Evolutionary conservation across 495 filamentous ascomycete species (phyloP).

Genomic region (Chaetomium fimeti): DNA sequence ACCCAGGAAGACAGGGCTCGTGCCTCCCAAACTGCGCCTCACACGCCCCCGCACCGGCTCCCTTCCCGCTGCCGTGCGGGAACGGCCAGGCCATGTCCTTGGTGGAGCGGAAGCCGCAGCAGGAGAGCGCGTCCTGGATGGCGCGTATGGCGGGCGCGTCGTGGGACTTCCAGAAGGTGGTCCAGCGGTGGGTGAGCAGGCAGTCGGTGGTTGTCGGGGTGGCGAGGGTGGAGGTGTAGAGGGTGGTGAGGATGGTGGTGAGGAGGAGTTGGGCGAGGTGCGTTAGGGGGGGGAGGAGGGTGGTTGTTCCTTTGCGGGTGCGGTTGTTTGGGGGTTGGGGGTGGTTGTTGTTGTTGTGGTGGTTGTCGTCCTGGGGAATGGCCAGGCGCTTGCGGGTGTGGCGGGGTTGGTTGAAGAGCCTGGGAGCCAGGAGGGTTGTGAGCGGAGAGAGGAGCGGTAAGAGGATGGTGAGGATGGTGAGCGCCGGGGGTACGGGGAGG

Average conservation of each 20-base stretch:
- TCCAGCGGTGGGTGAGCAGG: slow-evolving; percentile 55
- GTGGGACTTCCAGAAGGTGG: slow-evolving; percentile 47
- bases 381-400: neutral
- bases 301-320: slow-evolving; percentile 17
- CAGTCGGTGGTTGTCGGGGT: neutral
- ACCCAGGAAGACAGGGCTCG: slow-evolving; percentile 12
- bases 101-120: slow-evolving; percentile 60
- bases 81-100: slow-evolving; percentile 62
- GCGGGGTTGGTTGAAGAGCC: slow-evolving; percentile 22
- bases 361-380: neutral
- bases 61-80: slow-evolving; percentile 8
- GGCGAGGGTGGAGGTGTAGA: slow-evolving; percentile 43
- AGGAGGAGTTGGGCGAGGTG: slow-evolving; percentile 47
- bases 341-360: neutral
- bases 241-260: slow-evolving; percentile 54
- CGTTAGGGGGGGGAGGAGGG: slow-evolving; percentile 40
- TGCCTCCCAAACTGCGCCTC: slow-evolving; percentile 18
- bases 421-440: slow-evolving; percentile 32
- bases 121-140: slow-evolving; percentile 63
- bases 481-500: slow-evolving; percentile 51
- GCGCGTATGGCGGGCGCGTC: slow-evolving; percentile 54
- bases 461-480: slow-evolving; percentile 50
- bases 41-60: slow-evolving; percentile 1
- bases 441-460: slow-evolving; percentile 52
- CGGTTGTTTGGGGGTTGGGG: slow-evolving; percentile 29